Evolutionary conservation across 2,329 filamentous ascomycete species (phyloP), one percentile per base, ranked within the genome.

Genomic region (Neoascochyta sp.): DNA sequence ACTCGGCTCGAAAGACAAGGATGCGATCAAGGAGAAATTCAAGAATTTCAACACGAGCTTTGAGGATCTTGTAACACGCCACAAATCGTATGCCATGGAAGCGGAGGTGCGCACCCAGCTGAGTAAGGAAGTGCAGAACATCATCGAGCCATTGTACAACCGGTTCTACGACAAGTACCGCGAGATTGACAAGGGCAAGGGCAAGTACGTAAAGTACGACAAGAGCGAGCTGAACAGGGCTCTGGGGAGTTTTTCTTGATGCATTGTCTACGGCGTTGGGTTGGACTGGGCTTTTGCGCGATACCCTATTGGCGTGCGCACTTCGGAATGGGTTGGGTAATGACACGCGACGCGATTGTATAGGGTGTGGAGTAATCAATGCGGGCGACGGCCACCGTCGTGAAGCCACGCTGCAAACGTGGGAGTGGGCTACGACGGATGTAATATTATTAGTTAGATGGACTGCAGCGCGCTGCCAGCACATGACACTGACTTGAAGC

Each of bases 191-290:
- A 95, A 95, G 70, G 92, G 92, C 37, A 93, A 89, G 67, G 90
- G 90, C 48, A 98, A 98, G 65, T 94, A 96, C 64, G 88, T 94
- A 61, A 95, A 94, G 69, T 96, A 95, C 61, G 89, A 95, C 68
- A 95, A 95, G 70, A 73, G 73, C 22, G 77, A 80, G 26, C 81
- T 98, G 52, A 78, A 83, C 25, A 76, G 77, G 13, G 66, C 74
- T 38, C 57, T 82, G 52, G 67, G 71, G 14, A 60, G 65, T 27
- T 57, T 75, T 46, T 60, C 55, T 27, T 66, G 47, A 51, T 28
- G 37, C 21, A 32, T 20, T 43, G 21, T 30, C 16, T 39, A 22
- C 15, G 51, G 45, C 43, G 45, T 45, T 52, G 32, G 31, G 26
- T 35, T 50, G 41, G 30, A 35, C 31, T 36, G 17, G 27, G 22